These are phyloP conservation scores for Phaeoacremonium minimum DNA, from an alignment of 2,329 filamentous ascomycete species.

Conservation along the genomic window DNA sequence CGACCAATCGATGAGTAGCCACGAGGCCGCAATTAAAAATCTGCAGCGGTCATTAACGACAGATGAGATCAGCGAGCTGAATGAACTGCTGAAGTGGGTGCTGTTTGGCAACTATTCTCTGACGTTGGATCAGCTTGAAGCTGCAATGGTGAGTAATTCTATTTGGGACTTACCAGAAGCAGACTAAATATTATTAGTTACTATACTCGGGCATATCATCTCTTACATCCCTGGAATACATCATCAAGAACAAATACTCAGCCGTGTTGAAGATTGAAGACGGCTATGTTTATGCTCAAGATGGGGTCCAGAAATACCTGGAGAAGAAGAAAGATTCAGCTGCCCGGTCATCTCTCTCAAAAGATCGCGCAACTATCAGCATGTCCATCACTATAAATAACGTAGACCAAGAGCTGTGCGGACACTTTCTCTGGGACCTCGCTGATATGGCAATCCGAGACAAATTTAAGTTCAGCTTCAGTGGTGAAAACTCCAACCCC, in stretches of 20 bases:
- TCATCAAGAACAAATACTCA: conserved; percentile 17
- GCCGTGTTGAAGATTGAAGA: conserved; percentile 14
- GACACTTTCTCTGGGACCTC: conserved; percentile 20
- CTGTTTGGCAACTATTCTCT: conserved; percentile 9
- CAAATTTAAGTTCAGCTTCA: conserved; percentile 18
- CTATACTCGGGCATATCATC: conserved; percentile 15
- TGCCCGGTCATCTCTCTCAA: not conserved
- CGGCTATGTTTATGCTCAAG: conserved; percentile 11
- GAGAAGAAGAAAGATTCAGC: conserved; percentile 8
- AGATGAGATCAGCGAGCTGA: conserved; percentile 17
- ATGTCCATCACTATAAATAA: conserved; percentile 21
- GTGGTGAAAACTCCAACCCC: too few species aligned
- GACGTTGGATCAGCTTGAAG: conserved; percentile 14
- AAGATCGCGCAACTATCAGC: conserved; percentile 15
- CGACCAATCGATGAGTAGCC: conserved; percentile 14
- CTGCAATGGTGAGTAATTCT: conserved; percentile 16
- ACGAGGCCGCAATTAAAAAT: conserved; percentile 15
- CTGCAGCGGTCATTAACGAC: conserved; percentile 14
- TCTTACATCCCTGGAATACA: conserved; percentile 11
- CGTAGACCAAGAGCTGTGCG: conserved; percentile 16
- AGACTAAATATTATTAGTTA: too few species aligned
- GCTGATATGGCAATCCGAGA: conserved; percentile 17
- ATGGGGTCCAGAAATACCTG: conserved; percentile 12
- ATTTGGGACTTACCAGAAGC: too few species aligned
- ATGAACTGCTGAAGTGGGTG: conserved; percentile 20